Evolutionary conservation across 768 basidiomycete genomes (phyloP).

Genomic region (Russula brevipes): DNA sequence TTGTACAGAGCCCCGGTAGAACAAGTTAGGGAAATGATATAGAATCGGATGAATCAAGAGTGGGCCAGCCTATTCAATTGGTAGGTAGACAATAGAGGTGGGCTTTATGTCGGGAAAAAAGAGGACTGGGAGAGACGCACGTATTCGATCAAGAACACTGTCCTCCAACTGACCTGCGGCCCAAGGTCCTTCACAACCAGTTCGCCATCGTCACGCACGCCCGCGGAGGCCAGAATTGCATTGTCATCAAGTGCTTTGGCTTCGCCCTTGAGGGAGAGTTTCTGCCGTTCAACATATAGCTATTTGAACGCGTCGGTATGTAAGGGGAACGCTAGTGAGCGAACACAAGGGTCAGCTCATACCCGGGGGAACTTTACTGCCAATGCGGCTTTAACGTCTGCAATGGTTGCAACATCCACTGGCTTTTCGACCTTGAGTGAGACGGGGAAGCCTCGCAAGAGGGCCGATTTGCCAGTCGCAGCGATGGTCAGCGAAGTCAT

Average conservation of each 20-base stretch:
- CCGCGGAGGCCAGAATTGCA: conserved; percentile 51
- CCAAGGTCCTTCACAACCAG: conserved; percentile 86
- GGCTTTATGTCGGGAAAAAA: no score
- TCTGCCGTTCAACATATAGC: conserved; percentile 72
- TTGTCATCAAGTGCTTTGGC: conserved; percentile 61
- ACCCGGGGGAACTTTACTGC: conserved; percentile 51
- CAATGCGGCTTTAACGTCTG: conserved; percentile 64
- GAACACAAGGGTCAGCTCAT: conserved; percentile 9
- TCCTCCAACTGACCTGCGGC: conserved; percentile 81
- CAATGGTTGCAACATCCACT: conserved; percentile 49
- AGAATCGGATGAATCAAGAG: conserved; percentile 84
- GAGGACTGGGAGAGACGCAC: conserved; percentile 44
- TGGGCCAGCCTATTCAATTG: conserved; percentile 61
- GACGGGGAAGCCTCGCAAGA: conserved; percentile 49
- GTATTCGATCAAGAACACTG: conserved; percentile 92
- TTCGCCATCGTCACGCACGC: conserved; percentile 54
- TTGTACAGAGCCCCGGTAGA: conserved; percentile 65
- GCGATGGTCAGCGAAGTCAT: conserved; percentile 54
- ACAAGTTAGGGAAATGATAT: conserved; percentile 61
- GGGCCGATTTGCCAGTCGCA: conserved; percentile 39
- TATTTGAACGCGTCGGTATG: conserved; percentile 30
- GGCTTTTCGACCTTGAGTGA: conserved; percentile 47
- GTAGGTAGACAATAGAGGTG: not conserved
- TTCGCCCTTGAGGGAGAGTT: conserved; percentile 58
- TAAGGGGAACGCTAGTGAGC: not conserved